Evolutionary conservation across 2,329 filamentous ascomycete genomes (phyloP).

Genomic region (Cercospora berteroae): DNA sequence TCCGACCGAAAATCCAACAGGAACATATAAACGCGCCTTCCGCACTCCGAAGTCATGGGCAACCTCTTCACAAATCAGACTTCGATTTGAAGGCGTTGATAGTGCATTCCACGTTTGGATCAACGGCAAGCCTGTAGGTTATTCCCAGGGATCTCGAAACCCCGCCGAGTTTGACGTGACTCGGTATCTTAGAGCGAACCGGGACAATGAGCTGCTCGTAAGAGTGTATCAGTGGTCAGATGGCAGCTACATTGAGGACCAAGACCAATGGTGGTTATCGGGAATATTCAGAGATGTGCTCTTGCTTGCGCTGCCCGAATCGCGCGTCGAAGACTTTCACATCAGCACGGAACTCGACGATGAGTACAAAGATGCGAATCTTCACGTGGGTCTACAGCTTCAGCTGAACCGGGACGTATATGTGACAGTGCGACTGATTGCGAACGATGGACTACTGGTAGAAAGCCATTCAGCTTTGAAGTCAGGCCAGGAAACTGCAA

Average conservation of each 20-base stretch:
- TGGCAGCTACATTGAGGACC: constrained; percentile 66
- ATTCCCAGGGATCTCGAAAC: constrained; percentile 67
- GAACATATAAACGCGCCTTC: constrained; percentile 59
- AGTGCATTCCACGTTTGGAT: constrained; percentile 68
- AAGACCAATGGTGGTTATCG: constrained; percentile 60
- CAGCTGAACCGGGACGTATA: constrained; percentile 4
- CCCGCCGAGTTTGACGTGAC: constrained; percentile 67
- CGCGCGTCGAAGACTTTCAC: constrained; percentile 58
- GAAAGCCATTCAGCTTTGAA: neutral
- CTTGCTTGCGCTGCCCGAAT: constrained; percentile 56
- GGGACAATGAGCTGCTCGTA: constrained; percentile 57
- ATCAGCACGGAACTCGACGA: constrained; percentile 54
- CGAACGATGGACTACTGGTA: neutral
- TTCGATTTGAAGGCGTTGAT: constrained; percentile 69
- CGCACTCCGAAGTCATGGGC: constrained; percentile 49
- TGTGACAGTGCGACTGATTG: constrained; percentile 24
- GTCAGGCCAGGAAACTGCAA: constrained; percentile 19
- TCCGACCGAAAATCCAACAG: constrained; percentile 62
- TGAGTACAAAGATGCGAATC: constrained; percentile 50
- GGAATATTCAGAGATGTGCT: constrained; percentile 67
- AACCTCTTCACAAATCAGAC: constrained; percentile 53
- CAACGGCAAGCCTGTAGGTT: constrained; percentile 62
- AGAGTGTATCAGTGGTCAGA: constrained; percentile 68
- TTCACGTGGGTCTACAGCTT: constrained; percentile 49
- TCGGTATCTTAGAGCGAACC: constrained; percentile 44